phyloP scores from a whole-genome alignment of 2,329 filamentous ascomycete genomes.

The Teratosphaeria destructans region DNA sequence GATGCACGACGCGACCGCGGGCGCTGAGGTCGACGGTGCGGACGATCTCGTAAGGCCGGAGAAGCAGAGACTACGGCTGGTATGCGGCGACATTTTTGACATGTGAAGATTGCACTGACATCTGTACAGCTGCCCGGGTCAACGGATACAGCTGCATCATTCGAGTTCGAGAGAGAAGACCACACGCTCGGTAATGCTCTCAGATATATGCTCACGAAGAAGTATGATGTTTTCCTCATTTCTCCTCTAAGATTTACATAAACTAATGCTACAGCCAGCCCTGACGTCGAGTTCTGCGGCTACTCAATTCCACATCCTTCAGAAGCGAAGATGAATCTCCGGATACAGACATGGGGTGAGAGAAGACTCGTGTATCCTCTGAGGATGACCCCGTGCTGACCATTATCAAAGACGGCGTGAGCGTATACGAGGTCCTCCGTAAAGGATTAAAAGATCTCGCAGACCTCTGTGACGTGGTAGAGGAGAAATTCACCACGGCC shows the following conservation, averaged over 20 bases:
- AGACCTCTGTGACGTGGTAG: constrained; percentile 84
- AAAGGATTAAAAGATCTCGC: constrained; percentile 85
- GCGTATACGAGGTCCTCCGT: constrained; percentile 73
- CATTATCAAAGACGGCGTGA: constrained; percentile 54
- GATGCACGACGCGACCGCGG: constrained; percentile 28
- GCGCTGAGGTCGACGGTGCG: constrained; percentile 38
- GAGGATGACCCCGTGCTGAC: constrained; percentile 1
- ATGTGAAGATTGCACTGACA: background rate
- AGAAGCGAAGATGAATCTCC: constrained; percentile 90
- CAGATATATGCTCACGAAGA: constrained; percentile 96
- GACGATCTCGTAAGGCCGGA: constrained; percentile 22
- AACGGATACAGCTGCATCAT: constrained; percentile 77
- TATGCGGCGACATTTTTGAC: constrained; percentile 18
- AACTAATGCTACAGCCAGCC: constrained; percentile 45
- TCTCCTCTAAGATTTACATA: background rate
- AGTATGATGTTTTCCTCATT: constrained; percentile 47
- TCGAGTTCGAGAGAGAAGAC: constrained; percentile 87
- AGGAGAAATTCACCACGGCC: constrained; percentile 72
- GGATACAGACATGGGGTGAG: constrained; percentile 92
- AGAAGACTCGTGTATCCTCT: background rate
- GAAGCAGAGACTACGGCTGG: constrained; percentile 36
- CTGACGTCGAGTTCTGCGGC: constrained; percentile 93
- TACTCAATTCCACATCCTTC: constrained; percentile 97
- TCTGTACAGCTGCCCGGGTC: constrained; percentile 64
- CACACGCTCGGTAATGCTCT: constrained; percentile 93